Percentiles rank a stretch among this genome's conserved stretches.
Conservation (phyloP, 768 basidiomycete species). For the Lactarius sp. region DNA sequence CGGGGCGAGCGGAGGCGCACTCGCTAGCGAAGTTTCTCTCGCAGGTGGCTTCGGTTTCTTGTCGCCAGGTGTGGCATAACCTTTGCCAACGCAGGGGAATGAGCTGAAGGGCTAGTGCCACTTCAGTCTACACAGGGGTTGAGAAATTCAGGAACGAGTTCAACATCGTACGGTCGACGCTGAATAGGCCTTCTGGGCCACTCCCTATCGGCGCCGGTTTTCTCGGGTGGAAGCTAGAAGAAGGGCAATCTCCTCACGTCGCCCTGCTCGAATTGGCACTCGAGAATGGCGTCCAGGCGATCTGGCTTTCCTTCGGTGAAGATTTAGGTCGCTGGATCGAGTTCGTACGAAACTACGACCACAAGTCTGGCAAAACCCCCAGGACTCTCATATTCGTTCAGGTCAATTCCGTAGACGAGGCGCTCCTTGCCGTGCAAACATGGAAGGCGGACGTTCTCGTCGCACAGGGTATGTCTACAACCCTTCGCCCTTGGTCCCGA, state of each 20-base stretch:
- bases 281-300: constrained; percentile 50
- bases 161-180: constrained; percentile 42
- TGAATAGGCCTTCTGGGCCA: constrained; percentile 32
- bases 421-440: constrained; percentile 51
- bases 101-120: background rate
- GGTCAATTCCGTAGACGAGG: constrained; percentile 57
- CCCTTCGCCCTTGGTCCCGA: background rate
- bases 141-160: constrained; percentile 49
- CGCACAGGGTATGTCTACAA: constrained; percentile 56
- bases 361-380: constrained; percentile 35
- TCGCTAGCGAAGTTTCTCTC: constrained; percentile 48
- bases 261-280: constrained; percentile 47
- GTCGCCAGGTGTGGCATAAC: constrained; percentile 45
- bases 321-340: constrained; percentile 56
- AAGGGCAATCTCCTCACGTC: constrained; percentile 35
- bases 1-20: constrained; percentile 54
- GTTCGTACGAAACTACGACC: constrained; percentile 53
- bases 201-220: constrained; percentile 71
- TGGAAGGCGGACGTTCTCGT: constrained; percentile 73
- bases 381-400: constrained; percentile 60
- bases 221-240: constrained; percentile 66
- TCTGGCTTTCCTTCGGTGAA: constrained; percentile 74
- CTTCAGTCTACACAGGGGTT: constrained; percentile 44
- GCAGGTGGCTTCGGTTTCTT: constrained; percentile 78
- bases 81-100: background rate